These are phyloP conservation scores for Penicillium dipodomyicola DNA, from an alignment of 495 filamentous ascomycete genomes.

Conservation along the genomic window DNA sequence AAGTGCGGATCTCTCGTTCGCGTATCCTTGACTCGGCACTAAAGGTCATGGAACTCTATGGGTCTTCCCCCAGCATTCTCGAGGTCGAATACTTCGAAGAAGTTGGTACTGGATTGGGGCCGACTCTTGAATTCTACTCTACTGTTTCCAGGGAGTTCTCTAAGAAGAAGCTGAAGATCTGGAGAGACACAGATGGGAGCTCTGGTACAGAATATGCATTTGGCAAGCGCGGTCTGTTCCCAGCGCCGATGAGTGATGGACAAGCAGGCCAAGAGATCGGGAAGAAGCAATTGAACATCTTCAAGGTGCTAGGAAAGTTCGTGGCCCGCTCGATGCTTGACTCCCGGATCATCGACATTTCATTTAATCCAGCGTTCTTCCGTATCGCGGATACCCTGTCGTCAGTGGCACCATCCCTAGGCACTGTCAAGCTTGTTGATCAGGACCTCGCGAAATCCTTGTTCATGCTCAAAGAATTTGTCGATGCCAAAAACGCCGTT, in stretches of 20 bases:
- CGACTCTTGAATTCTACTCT: constrained; percentile 97
- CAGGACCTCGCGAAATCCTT: constrained; percentile 80
- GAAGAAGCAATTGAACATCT: constrained; percentile 78
- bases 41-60: constrained; percentile 99
- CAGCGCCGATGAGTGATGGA: constrained; percentile 82
- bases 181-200: constrained; percentile 86
- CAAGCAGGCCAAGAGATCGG: constrained; percentile 72
- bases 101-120: constrained; percentile 93
- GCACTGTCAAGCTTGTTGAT: constrained; percentile 90
- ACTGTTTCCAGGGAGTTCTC: constrained; percentile 97
- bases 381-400: constrained; percentile 75
- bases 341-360: constrained; percentile 95
- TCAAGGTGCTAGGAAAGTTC: constrained; percentile 95
- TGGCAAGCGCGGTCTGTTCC: constrained; percentile 83
- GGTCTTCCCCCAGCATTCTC: constrained; percentile 87
- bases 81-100: constrained; percentile 99
- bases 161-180: constrained; percentile 93
- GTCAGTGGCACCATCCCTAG: constrained; percentile 79
- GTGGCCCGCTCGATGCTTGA: constrained; percentile 98
- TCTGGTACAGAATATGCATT: constrained; percentile 81
- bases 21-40: constrained; percentile 94
- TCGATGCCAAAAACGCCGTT: constrained; percentile 73
- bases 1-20: constrained; percentile 89
- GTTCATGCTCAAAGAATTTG: constrained; percentile 85
- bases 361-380: constrained; percentile 98